Percentiles rank a stretch among this genome's conserved stretches.
Conservation (phyloP, 164 flowering plant species). For the Warburgia ugandensis region DNA sequence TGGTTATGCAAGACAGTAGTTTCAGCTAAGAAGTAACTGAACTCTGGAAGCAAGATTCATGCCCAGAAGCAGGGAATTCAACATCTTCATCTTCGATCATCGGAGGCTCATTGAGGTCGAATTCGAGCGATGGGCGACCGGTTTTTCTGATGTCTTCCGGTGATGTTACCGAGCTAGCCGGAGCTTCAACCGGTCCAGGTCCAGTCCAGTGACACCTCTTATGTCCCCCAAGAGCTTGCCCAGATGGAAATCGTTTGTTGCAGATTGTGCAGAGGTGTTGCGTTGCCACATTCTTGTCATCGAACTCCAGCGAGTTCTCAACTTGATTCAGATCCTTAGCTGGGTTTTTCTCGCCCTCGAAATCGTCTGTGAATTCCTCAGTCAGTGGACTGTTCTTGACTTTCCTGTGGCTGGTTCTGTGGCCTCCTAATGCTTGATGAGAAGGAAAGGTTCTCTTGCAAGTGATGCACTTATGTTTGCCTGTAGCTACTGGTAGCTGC, state of each 20-base stretch:
- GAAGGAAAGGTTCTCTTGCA: slow-evolving; percentile 42
- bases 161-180: background rate
- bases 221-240: slow-evolving; percentile 43
- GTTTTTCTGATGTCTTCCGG: slow-evolving; percentile 14
- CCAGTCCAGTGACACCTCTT: slow-evolving; percentile 25
- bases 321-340: background rate
- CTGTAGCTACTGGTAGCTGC: background rate
- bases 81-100: slow-evolving; percentile 16
- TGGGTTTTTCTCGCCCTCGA: background rate
- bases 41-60: background rate
- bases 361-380: background rate
- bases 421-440: slow-evolving; percentile 73
- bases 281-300: background rate
- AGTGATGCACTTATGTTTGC: slow-evolving; percentile 23
- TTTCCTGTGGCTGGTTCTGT: slow-evolving; percentile 52
- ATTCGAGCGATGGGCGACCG: slow-evolving; percentile 9
- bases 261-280: slow-evolving; percentile 28
- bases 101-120: slow-evolving; percentile 57
- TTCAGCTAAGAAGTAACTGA: background rate
- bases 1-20: too few relatives aligned
- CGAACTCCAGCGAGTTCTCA: background rate
- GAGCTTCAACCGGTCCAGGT: slow-evolving; percentile 10
- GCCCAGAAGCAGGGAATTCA: background rate
- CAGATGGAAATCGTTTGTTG: slow-evolving; percentile 24
- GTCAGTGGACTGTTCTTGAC: slow-evolving; percentile 4